Evolutionary conservation across 352 stramenopile species (phyloP).

Genomic region (Phytophthora hybrid): DNA sequence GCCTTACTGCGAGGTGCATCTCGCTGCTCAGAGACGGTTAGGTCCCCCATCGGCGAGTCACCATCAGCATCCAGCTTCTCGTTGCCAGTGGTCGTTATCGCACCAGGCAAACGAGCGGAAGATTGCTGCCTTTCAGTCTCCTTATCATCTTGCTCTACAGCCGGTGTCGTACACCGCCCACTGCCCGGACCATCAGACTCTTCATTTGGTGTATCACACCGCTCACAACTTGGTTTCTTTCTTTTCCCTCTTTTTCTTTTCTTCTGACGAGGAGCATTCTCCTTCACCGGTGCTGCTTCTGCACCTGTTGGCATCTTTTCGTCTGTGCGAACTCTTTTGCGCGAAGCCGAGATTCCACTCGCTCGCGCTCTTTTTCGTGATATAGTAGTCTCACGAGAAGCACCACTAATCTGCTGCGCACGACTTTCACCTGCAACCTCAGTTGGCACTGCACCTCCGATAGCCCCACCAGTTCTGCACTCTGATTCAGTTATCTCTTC

Average conservation of each 20-base stretch:
- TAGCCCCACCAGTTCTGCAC: not conserved
- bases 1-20: not conserved
- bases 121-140: not conserved
- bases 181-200: not conserved
- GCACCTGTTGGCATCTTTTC: too few species aligned
- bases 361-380: not conserved
- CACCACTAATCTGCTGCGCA: not conserved
- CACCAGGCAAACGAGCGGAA: not conserved
- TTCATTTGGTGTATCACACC: not conserved
- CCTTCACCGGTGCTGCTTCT: not conserved
- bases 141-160: not conserved
- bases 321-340: not conserved
- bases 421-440: not conserved
- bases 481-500: not conserved
- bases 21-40: not conserved
- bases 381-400: not conserved
- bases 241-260: not conserved
- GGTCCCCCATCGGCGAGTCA: not conserved
- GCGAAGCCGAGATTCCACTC: not conserved
- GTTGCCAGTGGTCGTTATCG: not conserved
- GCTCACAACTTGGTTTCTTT: not conserved
- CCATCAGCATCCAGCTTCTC: not conserved
- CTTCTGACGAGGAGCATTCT: not conserved
- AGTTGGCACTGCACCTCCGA: not conserved
- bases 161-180: not conserved